Base-by-base conservation (phyloP, 768 basidiomycete genomes). In the Calvatia gigantea region DNA sequence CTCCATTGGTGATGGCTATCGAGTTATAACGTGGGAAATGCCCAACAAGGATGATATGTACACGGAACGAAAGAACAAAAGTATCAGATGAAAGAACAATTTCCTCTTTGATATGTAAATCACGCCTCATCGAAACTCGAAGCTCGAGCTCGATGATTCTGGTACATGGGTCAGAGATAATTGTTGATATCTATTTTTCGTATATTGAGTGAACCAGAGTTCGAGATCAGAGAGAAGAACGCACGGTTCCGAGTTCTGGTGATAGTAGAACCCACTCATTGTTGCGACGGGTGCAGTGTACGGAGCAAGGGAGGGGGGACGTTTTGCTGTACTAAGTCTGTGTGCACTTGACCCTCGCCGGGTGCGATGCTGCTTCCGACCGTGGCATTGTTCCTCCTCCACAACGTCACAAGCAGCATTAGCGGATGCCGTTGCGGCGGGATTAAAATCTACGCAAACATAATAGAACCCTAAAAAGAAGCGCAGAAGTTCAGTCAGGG, bases 191-290 rank as follows among this genome's bases (percentile, higher is more conserved):
- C 91, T 92, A 65, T 27, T n/a, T n/a, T n/a, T n/a, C 53, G 41
- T 50, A 52, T 31, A 53, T 32, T 60, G 28, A 60, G 56, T 42
- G 49, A 52, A 25, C n/a, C n/a, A 57, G 43, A 45, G 48, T 17
- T 52, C n/a, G 51, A 39, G 46, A 37, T 14, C 12, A 6, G 52
- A 39, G 39, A 37, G 28, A 42, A 19, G 55, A 29, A 83, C 89
- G 74, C 66, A 94, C 91, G 91, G 91, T 65, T 92, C 91, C 53
- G 91, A 94, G 68, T 93, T 89, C 77, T 88, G 87, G 70, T 94
- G 92, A 73, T 91, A 95, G 71, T 95, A 96, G 73, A 91, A 95
- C 33, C 94, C 91, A 60, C 82, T 88, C 89, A 92, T 91, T 25
- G 84, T 84, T 4, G 89, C 90, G 46, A 81, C 75, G 6, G 83